phyloP scores from a whole-genome alignment of 176 grass and related monocot species.

The Sorghum bicolor region DNA sequence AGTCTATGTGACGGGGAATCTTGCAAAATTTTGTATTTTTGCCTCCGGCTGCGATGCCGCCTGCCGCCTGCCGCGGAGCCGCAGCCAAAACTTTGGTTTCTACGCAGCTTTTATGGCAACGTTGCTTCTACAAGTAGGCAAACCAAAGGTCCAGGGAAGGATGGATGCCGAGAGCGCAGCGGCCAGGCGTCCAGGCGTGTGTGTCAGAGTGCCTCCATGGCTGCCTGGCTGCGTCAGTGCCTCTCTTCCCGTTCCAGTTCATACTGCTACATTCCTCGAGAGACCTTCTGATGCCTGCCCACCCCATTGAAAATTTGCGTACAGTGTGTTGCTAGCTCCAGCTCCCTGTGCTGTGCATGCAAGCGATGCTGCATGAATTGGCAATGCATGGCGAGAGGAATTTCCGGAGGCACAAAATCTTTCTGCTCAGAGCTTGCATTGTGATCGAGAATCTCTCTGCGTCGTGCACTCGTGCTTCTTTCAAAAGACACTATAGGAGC shows the following conservation, averaged over 20 bases:
- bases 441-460: constrained; percentile 14
- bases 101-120: constrained; percentile 35
- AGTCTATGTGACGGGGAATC: too few relatives aligned
- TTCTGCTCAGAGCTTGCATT: not conserved
- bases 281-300: not conserved
- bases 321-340: not conserved
- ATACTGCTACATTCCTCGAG: constrained; percentile 22
- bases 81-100: constrained; percentile 14
- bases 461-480: not conserved
- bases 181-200: not conserved
- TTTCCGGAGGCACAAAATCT: constrained; percentile 32
- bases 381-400: constrained; percentile 27
- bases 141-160: constrained; percentile 29
- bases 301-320: not conserved
- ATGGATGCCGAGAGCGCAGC: not conserved
- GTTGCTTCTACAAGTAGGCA: constrained; percentile 51
- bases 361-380: not conserved
- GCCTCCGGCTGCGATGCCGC: not conserved
- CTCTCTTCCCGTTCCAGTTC: constrained; percentile 22
- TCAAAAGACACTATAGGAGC: too few relatives aligned
- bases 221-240: not conserved
- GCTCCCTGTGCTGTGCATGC: too few relatives aligned
- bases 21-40: too few relatives aligned
- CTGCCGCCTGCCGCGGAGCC: not conserved
- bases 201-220: constrained; percentile 19